Base-by-base conservation (phyloP, 2,329 filamentous ascomycete genomes). In the Verticillium nubilum region DNA sequence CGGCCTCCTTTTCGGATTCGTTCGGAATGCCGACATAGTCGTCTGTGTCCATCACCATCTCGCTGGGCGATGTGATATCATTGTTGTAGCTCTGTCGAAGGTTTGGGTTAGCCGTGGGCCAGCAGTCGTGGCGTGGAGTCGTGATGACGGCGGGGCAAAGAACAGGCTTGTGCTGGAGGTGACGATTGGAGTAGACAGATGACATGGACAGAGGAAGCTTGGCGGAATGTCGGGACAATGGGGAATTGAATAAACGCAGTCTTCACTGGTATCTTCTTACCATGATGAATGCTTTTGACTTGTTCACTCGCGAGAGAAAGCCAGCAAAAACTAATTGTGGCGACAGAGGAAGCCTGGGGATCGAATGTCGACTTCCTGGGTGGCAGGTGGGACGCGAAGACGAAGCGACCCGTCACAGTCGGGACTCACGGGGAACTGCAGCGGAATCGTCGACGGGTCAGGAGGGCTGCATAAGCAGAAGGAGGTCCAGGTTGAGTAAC, bases 21-120 rank as follows among this genome's bases (percentile, higher is more conserved):
- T 78, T 75, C 62, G 77, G 71, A 65, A 77, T 76, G 68, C 81
- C 77, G 66, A 82, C 76, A 59, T 82, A 82, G 66, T 85, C 82
- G 68, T 80, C 79, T 28, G 78, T 76, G 66, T 84, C 82, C 66
- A 84, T 73, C 69, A 81, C 73, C 81, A 84, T 82, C 67, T 83
- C 79, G 71, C 80, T 84, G 15, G 81, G 82, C 57, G 82, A 83
- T 63, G 81, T 78, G 58, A 82, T 75, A 50, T 78, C 75, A 58
- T 72, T 66, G 69, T 81, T 80, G 73, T 80, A 80, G 68, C 77
- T 80, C 79, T 84, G 70, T 58, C 58, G 56, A 57, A 17, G 60
- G 56, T 65, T 67, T 65, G 9, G 69, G 68, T 60, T 28, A 52
- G 58, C 37, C 42, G 42, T 6, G 47, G 29, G 42, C 9, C 19